Conservation (phyloP, 2,329 filamentous ascomycete genomes). For the Talaromyces islandicus region DNA sequence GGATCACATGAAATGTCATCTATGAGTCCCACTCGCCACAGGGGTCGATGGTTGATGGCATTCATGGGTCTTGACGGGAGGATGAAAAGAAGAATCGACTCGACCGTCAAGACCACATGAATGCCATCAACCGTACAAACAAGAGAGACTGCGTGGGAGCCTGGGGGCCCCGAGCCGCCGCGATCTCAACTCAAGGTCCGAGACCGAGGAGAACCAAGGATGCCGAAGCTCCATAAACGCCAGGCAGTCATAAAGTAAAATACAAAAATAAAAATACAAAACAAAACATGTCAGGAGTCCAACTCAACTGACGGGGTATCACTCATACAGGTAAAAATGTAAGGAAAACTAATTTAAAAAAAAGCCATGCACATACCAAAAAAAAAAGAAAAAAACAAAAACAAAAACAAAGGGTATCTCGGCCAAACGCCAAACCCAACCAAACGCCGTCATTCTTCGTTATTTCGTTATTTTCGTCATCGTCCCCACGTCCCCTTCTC, state of each 20-base stretch:
- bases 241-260: neutral
- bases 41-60: neutral
- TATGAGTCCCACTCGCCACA: too few relatives aligned
- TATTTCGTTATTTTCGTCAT: neutral
- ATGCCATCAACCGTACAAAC: neutral
- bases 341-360: neutral
- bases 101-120: neutral
- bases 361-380: neutral
- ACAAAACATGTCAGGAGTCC: neutral
- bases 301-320: conserved; percentile 1
- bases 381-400: too few relatives aligned
- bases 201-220: neutral
- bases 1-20: neutral
- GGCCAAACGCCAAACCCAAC: neutral
- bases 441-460: neutral
- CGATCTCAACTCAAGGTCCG: neutral
- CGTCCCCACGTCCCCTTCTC: neutral
- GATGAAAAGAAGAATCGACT: neutral
- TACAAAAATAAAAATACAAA: neutral
- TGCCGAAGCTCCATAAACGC: neutral
- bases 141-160: neutral
- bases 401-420: neutral
- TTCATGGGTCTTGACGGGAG: neutral
- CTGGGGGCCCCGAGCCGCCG: neutral
- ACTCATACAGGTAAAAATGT: neutral